A percentile compares a stretch with the other conserved stretches of the same genome.
Conservation (phyloP, 805 yeast species). For the Yarrowia alimentaria region DNA sequence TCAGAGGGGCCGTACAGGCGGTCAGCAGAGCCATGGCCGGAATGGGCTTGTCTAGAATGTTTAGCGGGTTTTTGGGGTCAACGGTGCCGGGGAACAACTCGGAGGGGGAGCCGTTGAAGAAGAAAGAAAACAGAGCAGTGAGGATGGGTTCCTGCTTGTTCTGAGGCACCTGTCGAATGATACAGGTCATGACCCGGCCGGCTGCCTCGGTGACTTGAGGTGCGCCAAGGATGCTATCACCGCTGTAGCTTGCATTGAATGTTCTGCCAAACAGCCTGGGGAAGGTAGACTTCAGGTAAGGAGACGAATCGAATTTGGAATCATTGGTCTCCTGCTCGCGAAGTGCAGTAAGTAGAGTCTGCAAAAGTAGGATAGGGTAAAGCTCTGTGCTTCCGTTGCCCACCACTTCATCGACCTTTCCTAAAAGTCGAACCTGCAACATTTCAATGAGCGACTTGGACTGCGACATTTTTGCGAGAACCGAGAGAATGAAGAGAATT, state of each 20-base stretch:
- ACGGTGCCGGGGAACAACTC: not conserved
- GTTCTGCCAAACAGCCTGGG: slow-evolving; percentile 3
- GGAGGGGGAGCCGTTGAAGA: slow-evolving; percentile 7
- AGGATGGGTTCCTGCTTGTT: not conserved
- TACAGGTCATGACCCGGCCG: not conserved
- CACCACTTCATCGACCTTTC: slow-evolving; percentile 38
- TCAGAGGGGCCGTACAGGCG: slow-evolving; percentile 5
- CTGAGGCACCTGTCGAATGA: not conserved
- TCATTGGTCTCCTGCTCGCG: slow-evolving; percentile 32
- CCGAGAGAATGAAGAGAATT: slow-evolving; percentile 9
- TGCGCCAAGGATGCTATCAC: slow-evolving; percentile 2
- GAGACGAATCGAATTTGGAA: not conserved
- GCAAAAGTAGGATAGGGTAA: slow-evolving; percentile 35
- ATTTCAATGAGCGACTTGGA: slow-evolving; percentile 40
- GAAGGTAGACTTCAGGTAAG: slow-evolving; percentile 20
- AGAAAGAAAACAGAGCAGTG: not conserved
- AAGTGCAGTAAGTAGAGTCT: slow-evolving; percentile 37
- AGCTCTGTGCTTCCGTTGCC: slow-evolving; percentile 27
- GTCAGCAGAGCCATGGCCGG: not conserved
- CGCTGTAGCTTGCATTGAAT: slow-evolving; percentile 3
- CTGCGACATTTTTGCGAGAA: slow-evolving; percentile 9
- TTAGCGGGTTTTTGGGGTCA: slow-evolving; percentile 1
- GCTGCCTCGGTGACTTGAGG: slow-evolving; percentile 18
- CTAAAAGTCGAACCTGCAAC: slow-evolving; percentile 43
- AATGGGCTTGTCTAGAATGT: slow-evolving; percentile 8